Percentiles rank a stretch among this genome's conserved stretches.
phyloP scores from a whole-genome alignment of 371 early-diverging fungal genomes.

The Mucor ambiguus region DNA sequence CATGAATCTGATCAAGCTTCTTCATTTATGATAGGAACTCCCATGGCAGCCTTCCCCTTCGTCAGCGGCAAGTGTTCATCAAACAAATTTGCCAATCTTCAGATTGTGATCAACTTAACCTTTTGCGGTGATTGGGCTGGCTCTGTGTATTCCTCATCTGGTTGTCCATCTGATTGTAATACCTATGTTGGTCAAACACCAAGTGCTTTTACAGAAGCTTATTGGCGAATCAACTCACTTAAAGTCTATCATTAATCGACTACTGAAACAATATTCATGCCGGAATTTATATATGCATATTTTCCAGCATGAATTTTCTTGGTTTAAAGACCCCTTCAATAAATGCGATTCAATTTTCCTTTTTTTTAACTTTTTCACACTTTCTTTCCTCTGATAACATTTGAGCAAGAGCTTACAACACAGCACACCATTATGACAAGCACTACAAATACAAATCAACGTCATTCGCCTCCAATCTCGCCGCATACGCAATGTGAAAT shows the following conservation, averaged over 20 bases:
- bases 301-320: conserved; percentile 2
- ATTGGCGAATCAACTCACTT: conserved; percentile 24
- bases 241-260: conserved; percentile 17
- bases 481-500: neutral
- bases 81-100: conserved; percentile 11
- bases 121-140: conserved; percentile 35
- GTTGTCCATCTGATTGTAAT: conserved; percentile 24
- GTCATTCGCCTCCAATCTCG: neutral
- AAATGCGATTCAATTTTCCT: neutral
- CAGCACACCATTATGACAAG: neutral
- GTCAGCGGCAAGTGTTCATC: conserved; percentile 10
- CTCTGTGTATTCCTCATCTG: conserved; percentile 5
- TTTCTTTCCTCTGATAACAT: neutral
- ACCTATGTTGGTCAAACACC: conserved; percentile 23
- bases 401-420: neutral
- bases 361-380: neutral
- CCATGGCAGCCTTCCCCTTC: conserved; percentile 33
- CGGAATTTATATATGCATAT: neutral
- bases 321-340: neutral
- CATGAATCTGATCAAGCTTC: neutral
- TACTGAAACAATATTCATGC: conserved; percentile 3
- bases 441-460: neutral
- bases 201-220: conserved; percentile 20
- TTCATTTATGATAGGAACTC: conserved; percentile 5
- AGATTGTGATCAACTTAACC: conserved; percentile 23